phyloP scores from a whole-genome alignment of 306 rosid species.

The Castanea sativa region DNA sequence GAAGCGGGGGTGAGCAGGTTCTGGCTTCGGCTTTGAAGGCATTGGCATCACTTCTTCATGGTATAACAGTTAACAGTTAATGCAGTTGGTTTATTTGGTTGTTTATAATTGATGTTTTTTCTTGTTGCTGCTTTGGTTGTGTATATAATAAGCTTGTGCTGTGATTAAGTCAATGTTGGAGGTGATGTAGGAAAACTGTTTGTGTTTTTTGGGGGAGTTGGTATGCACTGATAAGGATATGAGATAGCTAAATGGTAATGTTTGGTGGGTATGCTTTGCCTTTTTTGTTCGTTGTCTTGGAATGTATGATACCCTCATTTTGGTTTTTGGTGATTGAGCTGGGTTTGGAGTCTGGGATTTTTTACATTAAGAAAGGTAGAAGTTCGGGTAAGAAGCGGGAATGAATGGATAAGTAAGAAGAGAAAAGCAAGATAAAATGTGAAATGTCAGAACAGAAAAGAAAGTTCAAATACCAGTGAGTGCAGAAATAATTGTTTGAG shows the following conservation, averaged over 20 bases:
- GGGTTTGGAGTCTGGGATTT: not conserved
- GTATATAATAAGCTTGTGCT: not conserved
- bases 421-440: not conserved
- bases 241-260: not conserved
- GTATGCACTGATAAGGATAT: not conserved
- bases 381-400: not conserved
- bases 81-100: not conserved
- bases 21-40: slow-evolving; percentile 56
- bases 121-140: not conserved
- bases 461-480: not conserved
- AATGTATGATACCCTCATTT: not conserved
- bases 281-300: not conserved
- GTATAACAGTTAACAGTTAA: slow-evolving; percentile 24
- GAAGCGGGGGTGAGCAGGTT: slow-evolving; percentile 7
- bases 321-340: not conserved
- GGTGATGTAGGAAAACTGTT: not conserved
- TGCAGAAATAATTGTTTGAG: not conserved
- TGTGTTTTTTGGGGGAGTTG: not conserved
- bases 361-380: not conserved
- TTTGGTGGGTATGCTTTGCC: not conserved
- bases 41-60: slow-evolving; percentile 54
- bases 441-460: not conserved
- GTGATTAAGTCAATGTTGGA: not conserved
- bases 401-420: not conserved
- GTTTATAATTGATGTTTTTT: not conserved